Base-by-base conservation (phyloP, 2,329 filamentous ascomycete species). In the Didymosphaeria variabile region DNA sequence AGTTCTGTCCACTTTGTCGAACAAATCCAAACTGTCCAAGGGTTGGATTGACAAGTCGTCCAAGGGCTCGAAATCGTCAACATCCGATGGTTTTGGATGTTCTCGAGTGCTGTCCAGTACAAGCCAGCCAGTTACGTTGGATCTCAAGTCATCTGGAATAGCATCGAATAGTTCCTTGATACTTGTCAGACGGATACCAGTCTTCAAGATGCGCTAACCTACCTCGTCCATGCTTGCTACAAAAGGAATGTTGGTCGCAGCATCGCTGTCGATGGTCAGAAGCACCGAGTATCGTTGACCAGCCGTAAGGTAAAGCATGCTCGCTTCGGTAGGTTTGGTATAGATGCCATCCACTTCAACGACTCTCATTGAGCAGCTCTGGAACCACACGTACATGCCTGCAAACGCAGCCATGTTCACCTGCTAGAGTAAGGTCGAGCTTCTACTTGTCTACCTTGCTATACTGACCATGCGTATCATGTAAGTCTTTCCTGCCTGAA, bases 41-140 rank as follows among this genome's bases (percentile, higher is more conserved):
- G 93, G 91, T 0, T 90, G 83, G 0, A 97, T 84, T 0, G 79
- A 83, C 64, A 91, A 87, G 72, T 97, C 93, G 68, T 97, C 92
- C 59, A 90, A 89, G 1, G 88, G 85, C 26, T 89, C 79, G 50
- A 92, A 88, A 10, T 86, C 84, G 50, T 89, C 83, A 2, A 93
- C 73, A 0, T 82, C 59, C 0, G 84, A 82, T 0, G 91, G 81
- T 0, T 81, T 72, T 6, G 82, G 83, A 46, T 82, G 76, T 0
- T 77, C 73, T 51, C 82, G 81, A 0, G 71, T 66, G 3, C 82
- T 76, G 58, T 88, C 81, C 61, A 88, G 88, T 1, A 86, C 79
- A 1, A 88, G 78, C 82, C 81, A 86, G 19, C 82, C 82, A 1
- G 84, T 86, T 0, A 84, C 84, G 60, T 88, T 88, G 0, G 86